Percentiles rank a stretch among this genome's conserved stretches.
These are phyloP conservation scores for Beauveria brongniartii DNA, from an alignment of 2,329 filamentous ascomycete species.

Conservation along the genomic window DNA sequence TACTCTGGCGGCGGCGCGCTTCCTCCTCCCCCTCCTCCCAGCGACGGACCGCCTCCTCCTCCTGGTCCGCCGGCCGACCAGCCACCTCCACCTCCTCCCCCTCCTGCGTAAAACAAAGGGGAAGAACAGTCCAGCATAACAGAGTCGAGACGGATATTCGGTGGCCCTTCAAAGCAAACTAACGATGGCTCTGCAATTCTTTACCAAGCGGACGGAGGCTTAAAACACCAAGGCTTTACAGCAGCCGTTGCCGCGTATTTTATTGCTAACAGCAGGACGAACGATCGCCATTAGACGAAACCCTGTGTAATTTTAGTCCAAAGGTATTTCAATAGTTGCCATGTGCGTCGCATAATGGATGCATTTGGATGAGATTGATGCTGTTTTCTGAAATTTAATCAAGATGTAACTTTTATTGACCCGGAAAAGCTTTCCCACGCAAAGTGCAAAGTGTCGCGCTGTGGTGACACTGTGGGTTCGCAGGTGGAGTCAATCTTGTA, in stretches of 20 bases:
- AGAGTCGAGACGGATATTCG: background rate
- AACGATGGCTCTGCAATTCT: background rate
- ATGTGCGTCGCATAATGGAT: background rate
- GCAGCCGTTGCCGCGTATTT: background rate
- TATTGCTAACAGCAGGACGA: constrained; percentile 10
- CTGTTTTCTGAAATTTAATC: too few species aligned
- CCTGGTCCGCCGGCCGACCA: constrained; percentile 50
- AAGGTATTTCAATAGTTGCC: background rate
- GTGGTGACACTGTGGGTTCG: background rate
- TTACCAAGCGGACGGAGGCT: background rate
- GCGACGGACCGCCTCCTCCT: constrained; percentile 36
- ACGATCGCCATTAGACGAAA: background rate
- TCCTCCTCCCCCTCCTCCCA: constrained; percentile 54
- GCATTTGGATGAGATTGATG: background rate
- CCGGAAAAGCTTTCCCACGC: too few species aligned
- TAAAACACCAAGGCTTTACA: background rate
- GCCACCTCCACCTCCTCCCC: constrained; percentile 52
- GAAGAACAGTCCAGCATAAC: background rate
- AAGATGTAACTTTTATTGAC: too few species aligned
- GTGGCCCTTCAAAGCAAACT: background rate
- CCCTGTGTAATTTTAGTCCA: constrained; percentile 2
- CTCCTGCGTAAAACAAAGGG: constrained; percentile 32
- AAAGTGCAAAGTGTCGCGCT: too few species aligned
- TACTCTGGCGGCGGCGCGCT: constrained; percentile 44
- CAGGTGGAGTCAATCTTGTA: background rate